Evolutionary conservation across 2,329 filamentous ascomycete species (phyloP), one percentile per base, ranked within the genome.

Genomic region (Neopestalotiopsis sp.): DNA sequence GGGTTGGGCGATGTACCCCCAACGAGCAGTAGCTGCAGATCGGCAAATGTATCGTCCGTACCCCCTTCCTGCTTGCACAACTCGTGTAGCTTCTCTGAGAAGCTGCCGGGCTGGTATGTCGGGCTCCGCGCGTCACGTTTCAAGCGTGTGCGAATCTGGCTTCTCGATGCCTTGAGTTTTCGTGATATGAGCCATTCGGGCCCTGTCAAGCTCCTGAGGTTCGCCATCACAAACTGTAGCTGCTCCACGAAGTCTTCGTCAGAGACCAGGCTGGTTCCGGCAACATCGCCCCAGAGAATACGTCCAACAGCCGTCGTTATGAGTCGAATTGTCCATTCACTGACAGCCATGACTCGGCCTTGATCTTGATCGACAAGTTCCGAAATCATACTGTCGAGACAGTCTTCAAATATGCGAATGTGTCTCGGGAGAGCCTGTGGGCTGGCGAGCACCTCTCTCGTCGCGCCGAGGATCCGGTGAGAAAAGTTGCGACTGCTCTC

Each of bases 401-500:
- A 52, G 45, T 52, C 45, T 3, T 52, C 45, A 52, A 52, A 52
- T 52, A 52, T 52, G 45, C 45, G 4, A 52, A 52, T 52, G 45
- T 52, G 45, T 52, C 45, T 52, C 17, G 45, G 5, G n/a, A 52
- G 45, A 52, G 45, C 45, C 45, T 52, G 45, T 52, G 45, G 45
- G 45, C 45, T 52, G 45, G 45, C 45, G n/a, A 52, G 45, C 45
- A n/a, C 45, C 45, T 52, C 45, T 52, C 45, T 52, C 45, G 45
- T 52, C n/a, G 6, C 1, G 45, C n/a, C 45, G 45, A 52, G 45
- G n/a, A 52, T 52, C n/a, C n/a, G 24, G 45, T 24, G 45, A 52
- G n/a, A 24, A n/a, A 52, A 52, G 45, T n/a, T 52, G 4, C 45
- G 45, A 12, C 45, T 52, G n/a, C 45, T 52, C 45, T 52, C 45